Base-by-base conservation (phyloP, 2,329 filamentous ascomycete species). In the Colletotrichum australisinense region DNA sequence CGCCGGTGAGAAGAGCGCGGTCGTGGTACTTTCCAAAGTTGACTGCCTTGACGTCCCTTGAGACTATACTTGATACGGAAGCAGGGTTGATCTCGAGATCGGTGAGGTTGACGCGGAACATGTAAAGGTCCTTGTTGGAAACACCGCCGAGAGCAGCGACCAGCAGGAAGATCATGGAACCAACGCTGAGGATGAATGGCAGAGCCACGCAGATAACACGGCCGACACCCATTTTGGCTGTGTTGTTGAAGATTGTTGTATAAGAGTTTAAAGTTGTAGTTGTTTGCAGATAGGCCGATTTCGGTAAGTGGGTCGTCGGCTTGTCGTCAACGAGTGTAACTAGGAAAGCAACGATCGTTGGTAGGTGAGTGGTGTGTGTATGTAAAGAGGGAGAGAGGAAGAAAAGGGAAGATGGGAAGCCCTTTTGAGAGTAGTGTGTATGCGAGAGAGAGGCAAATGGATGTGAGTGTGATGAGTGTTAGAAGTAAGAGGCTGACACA, bases 131-230 rank as follows among this genome's bases (percentile, higher is more conserved):
- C 80, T 90, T 89, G 84, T 88, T 86, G 70, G 86, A 82, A 49
- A 92, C 84, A 70, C 89, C 90, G 32, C 86, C 86, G 63, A 91
- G 85, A 58, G 87, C 86, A 19, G 86, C 89, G 59, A 91, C 85
- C 74, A 92, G 83, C 76, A 93, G 83, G 77, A 93, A 93, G 78
- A 97, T 85, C 78, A 98, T 87, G 72, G 93, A 93, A 75, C 89
- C 93, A 78, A 97, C 85, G 24, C 94, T 96, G 79, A 98, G 89
- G 76, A 90, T 87, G 84, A 98, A 95, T 74, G 96, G 96, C 86
- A 95, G 87, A 84, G 94, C 90, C 84, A 98, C 97, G 85, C 95
- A 98, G 82, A 94, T 86, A 79, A 96, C 91, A 80, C 96, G 91
- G 77, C 94, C 95, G 80, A 90, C 88, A 85, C 93, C 83, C 87